Percentiles rank a stretch among this genome's conserved stretches.
These are phyloP conservation scores for Globisporangium nodosum DNA, from an alignment of 352 stramenopile genomes.

Conservation along the genomic window DNA sequence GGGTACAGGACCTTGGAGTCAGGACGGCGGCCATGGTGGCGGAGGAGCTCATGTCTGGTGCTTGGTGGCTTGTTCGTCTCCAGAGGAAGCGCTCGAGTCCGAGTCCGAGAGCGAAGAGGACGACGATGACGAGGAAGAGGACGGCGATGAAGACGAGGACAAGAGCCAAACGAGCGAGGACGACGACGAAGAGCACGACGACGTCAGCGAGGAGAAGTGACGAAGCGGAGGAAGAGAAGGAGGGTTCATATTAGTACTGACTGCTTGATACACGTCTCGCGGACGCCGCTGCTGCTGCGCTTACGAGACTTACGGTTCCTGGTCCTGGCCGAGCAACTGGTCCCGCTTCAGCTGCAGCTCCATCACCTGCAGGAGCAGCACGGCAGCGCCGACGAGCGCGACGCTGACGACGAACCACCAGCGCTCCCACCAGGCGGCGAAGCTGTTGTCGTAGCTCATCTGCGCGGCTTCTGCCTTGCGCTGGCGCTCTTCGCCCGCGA, in stretches of 20 bases:
- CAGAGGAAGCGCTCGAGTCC: slow-evolving; percentile 31
- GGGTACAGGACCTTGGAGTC: slow-evolving; percentile 15
- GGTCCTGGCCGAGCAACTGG: neutral
- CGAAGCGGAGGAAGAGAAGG: neutral
- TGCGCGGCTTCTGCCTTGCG: neutral
- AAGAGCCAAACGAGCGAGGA: slow-evolving; percentile 18
- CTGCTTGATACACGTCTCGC: neutral
- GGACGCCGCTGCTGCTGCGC: slow-evolving; percentile 5
- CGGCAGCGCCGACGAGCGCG: slow-evolving; percentile 5
- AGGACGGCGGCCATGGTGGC: neutral
- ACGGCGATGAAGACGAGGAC: slow-evolving; percentile 25
- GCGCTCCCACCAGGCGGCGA: slow-evolving; percentile 13
- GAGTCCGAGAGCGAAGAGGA: slow-evolving; percentile 54
- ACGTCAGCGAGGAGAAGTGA: slow-evolving; percentile 13
- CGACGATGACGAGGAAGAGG: slow-evolving; percentile 42
- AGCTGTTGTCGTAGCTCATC: slow-evolving; percentile 7
- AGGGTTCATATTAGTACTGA: neutral
- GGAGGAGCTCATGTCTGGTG: neutral
- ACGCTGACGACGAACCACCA: slow-evolving; percentile 17
- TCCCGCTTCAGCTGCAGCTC: slow-evolving; percentile 7
- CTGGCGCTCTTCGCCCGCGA: slow-evolving; percentile 2
- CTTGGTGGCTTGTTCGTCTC: neutral
- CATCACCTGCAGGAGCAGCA: slow-evolving; percentile 12
- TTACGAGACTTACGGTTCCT: neutral
- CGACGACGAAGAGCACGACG: slow-evolving; percentile 20